Conservation (phyloP, 441 rosid genomes). For the Viola pubescens region DNA sequence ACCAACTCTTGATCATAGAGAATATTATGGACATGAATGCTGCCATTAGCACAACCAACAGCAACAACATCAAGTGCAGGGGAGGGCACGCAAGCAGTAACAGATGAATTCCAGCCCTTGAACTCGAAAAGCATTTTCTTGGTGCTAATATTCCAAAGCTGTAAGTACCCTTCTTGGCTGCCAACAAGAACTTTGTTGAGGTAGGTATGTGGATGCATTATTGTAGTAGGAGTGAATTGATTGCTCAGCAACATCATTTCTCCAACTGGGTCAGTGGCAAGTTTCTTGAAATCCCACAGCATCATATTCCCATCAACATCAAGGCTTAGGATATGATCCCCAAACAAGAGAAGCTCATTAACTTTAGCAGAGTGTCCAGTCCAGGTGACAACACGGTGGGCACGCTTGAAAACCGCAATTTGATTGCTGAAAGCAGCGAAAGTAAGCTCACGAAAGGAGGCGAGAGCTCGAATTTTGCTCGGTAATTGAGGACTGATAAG, state of each 20-base stretch:
- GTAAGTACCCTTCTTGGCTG: constrained; percentile 77
- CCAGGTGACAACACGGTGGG: constrained; percentile 90
- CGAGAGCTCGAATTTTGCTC: constrained; percentile 74
- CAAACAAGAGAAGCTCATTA: constrained; percentile 61
- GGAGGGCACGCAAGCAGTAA: constrained; percentile 75
- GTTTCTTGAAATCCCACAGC: constrained; percentile 76
- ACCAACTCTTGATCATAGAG: constrained; percentile 67
- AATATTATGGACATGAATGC: constrained; percentile 74
- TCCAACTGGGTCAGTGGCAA: constrained; percentile 45
- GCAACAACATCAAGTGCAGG: constrained; percentile 96
- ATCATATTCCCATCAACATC: constrained; percentile 69
- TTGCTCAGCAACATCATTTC: constrained; percentile 49
- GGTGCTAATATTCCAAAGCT: constrained; percentile 92
- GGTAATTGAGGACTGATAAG: constrained; percentile 72
- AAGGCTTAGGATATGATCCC: constrained; percentile 76
- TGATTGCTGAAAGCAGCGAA: constrained; percentile 70
- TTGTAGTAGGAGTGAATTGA: constrained; percentile 59
- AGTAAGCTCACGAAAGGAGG: constrained; percentile 77
- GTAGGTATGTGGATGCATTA: constrained; percentile 94
- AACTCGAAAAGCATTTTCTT: constrained; percentile 75
- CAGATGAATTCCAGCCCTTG: constrained; percentile 74
- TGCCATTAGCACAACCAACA: constrained; percentile 89
- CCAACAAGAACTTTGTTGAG: constrained; percentile 77
- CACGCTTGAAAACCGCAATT: constrained; percentile 74
- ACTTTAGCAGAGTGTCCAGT: constrained; percentile 76